Conservation (phyloP, 345 rosid species). For the Anastatica hierochuntica region DNA sequence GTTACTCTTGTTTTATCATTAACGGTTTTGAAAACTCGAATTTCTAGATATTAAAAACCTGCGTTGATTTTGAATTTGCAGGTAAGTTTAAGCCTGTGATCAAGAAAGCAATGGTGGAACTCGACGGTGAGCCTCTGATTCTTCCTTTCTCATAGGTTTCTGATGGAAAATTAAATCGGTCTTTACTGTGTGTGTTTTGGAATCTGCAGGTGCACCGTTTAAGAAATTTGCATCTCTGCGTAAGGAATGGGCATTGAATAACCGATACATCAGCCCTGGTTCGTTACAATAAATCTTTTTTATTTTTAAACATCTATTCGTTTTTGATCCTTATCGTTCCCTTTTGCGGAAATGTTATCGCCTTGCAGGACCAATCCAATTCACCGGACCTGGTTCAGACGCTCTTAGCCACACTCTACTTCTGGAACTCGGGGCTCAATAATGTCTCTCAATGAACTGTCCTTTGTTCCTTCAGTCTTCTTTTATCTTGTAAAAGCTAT, state of each 20-base stretch:
- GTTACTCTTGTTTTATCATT: too few relatives aligned
- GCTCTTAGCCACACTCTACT: slow-evolving; percentile 64
- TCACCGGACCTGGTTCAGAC: slow-evolving; percentile 63
- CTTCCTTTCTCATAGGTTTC: not conserved
- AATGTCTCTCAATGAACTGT: not conserved
- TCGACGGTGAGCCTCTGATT: slow-evolving; percentile 54
- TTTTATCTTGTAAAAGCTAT: not conserved
- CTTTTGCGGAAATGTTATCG: not conserved
- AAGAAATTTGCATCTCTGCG: slow-evolving; percentile 67
- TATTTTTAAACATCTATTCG: not conserved
- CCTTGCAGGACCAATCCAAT: slow-evolving; percentile 84
- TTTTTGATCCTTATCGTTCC: not conserved
- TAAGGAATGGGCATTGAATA: slow-evolving; percentile 80
- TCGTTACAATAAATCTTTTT: slow-evolving; percentile 7
- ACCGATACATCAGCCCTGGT: slow-evolving; percentile 93
- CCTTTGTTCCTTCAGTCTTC: not conserved
- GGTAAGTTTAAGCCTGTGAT: slow-evolving; percentile 99
- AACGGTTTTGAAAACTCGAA: not conserved
- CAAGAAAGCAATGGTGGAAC: slow-evolving; percentile 99
- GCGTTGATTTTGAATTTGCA: slow-evolving; percentile 19
- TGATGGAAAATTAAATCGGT: not conserved
- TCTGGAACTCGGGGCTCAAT: slow-evolving; percentile 64
- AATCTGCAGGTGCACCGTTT: slow-evolving; percentile 74
- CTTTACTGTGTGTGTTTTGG: not conserved
- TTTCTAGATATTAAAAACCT: not conserved